Conservation (phyloP, 257 asterid species). For the Leonotis leonurus region DNA sequence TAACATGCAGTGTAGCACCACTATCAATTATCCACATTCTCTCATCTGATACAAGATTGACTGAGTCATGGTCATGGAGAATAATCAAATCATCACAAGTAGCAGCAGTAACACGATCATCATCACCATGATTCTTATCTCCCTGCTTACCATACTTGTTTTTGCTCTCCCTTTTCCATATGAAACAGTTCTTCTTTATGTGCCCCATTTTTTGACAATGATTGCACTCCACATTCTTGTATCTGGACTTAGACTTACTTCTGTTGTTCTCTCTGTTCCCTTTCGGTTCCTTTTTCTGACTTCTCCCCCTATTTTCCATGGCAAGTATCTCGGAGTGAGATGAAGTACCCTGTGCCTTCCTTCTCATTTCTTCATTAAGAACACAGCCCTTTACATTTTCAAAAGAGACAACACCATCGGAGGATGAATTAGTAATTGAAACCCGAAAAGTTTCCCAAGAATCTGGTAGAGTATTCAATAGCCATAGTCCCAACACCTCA, state of each 20-base stretch:
- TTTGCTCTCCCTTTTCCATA: background rate
- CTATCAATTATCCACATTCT: background rate
- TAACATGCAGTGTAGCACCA: background rate
- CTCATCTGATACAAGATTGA: background rate
- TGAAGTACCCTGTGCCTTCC: background rate
- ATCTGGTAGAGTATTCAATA: too few relatives aligned
- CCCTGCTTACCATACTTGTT: background rate
- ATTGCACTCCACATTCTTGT: background rate
- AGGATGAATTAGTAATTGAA: too few relatives aligned
- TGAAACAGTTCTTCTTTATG: background rate
- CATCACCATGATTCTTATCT: background rate
- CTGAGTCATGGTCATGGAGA: background rate
- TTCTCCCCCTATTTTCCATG: background rate
- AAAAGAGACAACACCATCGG: background rate
- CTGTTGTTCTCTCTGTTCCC: background rate
- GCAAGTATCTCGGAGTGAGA: background rate
- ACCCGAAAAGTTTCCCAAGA: too few relatives aligned
- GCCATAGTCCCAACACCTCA: background rate
- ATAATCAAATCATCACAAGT: background rate
- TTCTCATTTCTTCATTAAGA: slow-evolving; percentile 15
- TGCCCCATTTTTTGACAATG: background rate
- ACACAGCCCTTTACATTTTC: background rate
- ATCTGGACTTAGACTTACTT: background rate
- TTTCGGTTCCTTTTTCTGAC: background rate
- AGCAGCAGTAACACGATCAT: background rate